Evolutionary conservation across 2,329 filamentous ascomycete genomes (phyloP).

Genomic region (Sporothrix inflata): DNA sequence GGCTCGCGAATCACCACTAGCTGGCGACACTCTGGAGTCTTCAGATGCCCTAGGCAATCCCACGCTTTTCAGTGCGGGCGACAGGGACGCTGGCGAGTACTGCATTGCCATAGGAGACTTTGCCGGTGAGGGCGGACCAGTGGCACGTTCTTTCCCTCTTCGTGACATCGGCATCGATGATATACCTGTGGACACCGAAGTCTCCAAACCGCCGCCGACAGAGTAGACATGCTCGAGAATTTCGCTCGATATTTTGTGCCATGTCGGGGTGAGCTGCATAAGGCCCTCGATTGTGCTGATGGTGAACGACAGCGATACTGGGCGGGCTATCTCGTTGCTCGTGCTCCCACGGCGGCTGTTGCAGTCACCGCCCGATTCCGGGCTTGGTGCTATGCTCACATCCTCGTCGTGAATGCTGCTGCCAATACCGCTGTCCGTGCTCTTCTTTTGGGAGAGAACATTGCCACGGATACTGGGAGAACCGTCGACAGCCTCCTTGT

Average conservation of each 20-base stretch:
- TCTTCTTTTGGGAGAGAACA: conserved; percentile 12
- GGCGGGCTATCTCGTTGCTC: conserved; percentile 37
- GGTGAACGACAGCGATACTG: conserved; percentile 45
- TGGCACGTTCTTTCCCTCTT: neutral
- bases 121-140: conserved; percentile 6
- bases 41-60: neutral
- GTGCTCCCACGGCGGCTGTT: conserved; percentile 27
- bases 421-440: conserved; percentile 16
- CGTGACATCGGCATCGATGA: neutral
- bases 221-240: conserved; percentile 58
- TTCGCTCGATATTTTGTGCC: conserved; percentile 75
- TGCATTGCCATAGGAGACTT: neutral
- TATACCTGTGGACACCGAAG: neutral
- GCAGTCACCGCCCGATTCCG: conserved; percentile 16
- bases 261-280: conserved; percentile 67
- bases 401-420: conserved; percentile 2
- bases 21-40: neutral
- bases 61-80: neutral
- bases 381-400: conserved; percentile 12
- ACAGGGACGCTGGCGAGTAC: neutral
- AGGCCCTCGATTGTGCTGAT: conserved; percentile 50
- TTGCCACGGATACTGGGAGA: neutral
- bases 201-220: neutral
- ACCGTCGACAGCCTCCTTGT: neutral
- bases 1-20: neutral